Percentiles rank a stretch among this genome's conserved stretches.
Conservation (phyloP, 768 basidiomycete genomes). For the Hygrophoropsis aurantiaca region DNA sequence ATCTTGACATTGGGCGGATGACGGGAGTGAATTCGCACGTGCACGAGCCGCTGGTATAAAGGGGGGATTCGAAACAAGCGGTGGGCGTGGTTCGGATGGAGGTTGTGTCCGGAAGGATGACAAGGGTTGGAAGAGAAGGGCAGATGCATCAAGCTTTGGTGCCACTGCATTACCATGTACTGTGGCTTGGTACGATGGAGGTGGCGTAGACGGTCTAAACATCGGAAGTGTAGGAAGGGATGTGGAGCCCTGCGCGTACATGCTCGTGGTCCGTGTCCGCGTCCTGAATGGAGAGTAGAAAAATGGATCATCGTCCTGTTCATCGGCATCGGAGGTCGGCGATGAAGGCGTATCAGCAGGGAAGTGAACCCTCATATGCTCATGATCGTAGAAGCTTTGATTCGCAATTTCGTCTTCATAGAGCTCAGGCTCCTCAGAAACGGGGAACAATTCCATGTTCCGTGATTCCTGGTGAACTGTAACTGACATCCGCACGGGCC, state of each 20-base stretch:
- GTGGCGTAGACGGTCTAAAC: conserved; percentile 24
- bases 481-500: conserved; percentile 13
- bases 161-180: conserved; percentile 5
- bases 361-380: conserved; percentile 16
- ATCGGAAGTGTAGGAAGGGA: conserved; percentile 14
- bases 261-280: conserved; percentile 30
- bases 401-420: conserved; percentile 33
- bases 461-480: conserved; percentile 9
- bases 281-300: conserved; percentile 15
- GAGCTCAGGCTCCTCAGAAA: conserved; percentile 21
- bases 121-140: conserved; percentile 27
- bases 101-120: conserved; percentile 16
- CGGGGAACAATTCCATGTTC: conserved; percentile 25
- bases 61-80: conserved; percentile 7
- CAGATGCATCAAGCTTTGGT: conserved; percentile 17
- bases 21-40: conserved; percentile 9
- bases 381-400: conserved; percentile 9
- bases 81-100: conserved; percentile 9
- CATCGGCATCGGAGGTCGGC: conserved; percentile 2
- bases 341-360: conserved; percentile 11
- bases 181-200: conserved; percentile 21
- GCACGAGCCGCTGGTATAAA: conserved; percentile 20
- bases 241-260: conserved; percentile 14
- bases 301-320: conserved; percentile 24
- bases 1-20: conserved; percentile 24